Conservation (phyloP, 1,139 yeast genomes). For the Hyphopichia burtonii region DNA sequence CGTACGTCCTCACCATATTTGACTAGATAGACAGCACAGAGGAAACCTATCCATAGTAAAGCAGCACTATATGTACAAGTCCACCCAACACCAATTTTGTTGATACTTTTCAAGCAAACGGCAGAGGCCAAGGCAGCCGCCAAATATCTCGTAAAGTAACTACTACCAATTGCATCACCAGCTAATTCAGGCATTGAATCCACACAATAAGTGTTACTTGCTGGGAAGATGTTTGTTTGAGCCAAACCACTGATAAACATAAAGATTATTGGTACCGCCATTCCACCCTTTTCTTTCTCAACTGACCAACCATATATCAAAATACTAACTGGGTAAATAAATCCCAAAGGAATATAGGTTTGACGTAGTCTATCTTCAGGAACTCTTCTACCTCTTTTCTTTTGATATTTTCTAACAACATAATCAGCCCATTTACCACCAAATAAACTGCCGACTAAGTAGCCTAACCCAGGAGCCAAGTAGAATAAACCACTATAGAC, state of each 20-base stretch:
- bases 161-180: slow-evolving; percentile 54
- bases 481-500: slow-evolving; percentile 50
- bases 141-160: slow-evolving; percentile 47
- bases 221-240: slow-evolving; percentile 51
- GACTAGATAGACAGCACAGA: slow-evolving; percentile 17
- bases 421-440: slow-evolving; percentile 54
- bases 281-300: slow-evolving; percentile 49
- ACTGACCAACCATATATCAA: slow-evolving; percentile 55
- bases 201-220: slow-evolving; percentile 53
- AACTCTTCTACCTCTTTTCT: slow-evolving; percentile 40
- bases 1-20: slow-evolving; percentile 23
- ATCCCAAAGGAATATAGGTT: slow-evolving; percentile 32
- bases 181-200: slow-evolving; percentile 53
- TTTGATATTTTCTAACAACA: slow-evolving; percentile 41
- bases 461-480: slow-evolving; percentile 53
- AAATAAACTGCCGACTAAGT: slow-evolving; percentile 43
- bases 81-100: slow-evolving; percentile 45
- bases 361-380: slow-evolving; percentile 54
- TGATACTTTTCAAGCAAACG: slow-evolving; percentile 41
- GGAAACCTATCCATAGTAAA: slow-evolving; percentile 25
- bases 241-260: slow-evolving; percentile 48
- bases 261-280: slow-evolving; percentile 50
- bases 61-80: slow-evolving; percentile 43
- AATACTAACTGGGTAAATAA: slow-evolving; percentile 39
- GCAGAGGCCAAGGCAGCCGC: slow-evolving; percentile 53